A percentile compares a stretch with the other conserved stretches of the same genome.
phyloP scores from a whole-genome alignment of 2,329 filamentous ascomycete species.

The Ophiocordyceps camponoti-leonardi region DNA sequence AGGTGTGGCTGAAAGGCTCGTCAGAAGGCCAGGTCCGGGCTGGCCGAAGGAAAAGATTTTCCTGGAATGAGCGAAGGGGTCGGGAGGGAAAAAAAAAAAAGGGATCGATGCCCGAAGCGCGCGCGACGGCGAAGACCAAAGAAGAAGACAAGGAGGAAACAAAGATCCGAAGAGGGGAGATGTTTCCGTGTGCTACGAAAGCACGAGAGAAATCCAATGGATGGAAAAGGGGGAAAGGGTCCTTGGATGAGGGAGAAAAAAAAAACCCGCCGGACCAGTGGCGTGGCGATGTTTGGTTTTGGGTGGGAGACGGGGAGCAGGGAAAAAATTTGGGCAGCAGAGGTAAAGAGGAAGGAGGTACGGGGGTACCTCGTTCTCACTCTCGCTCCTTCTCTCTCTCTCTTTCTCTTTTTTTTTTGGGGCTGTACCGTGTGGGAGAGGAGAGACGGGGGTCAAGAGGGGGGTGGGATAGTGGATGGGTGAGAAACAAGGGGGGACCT shows the following conservation, averaged over 20 bases:
- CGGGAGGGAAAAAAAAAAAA: slow-evolving; percentile 7
- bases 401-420: background rate
- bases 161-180: slow-evolving; percentile 8
- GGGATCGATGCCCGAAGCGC: slow-evolving; percentile 10
- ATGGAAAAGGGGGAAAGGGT: slow-evolving; percentile 12
- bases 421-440: too few relatives aligned
- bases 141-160: slow-evolving; percentile 7
- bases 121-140: slow-evolving; percentile 13
- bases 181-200: slow-evolving; percentile 13
- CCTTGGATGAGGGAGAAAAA: slow-evolving; percentile 11
- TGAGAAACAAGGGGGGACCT: background rate
- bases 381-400: too few relatives aligned
- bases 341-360: slow-evolving; percentile 9
- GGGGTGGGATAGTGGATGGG: background rate
- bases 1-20: slow-evolving; percentile 7
- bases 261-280: slow-evolving; percentile 19
- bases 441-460: too few relatives aligned
- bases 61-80: slow-evolving; percentile 12
- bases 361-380: too few relatives aligned
- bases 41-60: slow-evolving; percentile 7
- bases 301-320: slow-evolving; percentile 12
- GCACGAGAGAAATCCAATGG: slow-evolving; percentile 17
- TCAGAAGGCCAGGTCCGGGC: slow-evolving; percentile 6
- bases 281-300: slow-evolving; percentile 14
- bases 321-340: slow-evolving; percentile 21